Evolutionary conservation across 331 rosid species (phyloP).

Genomic region (Rosa hybrid): DNA sequence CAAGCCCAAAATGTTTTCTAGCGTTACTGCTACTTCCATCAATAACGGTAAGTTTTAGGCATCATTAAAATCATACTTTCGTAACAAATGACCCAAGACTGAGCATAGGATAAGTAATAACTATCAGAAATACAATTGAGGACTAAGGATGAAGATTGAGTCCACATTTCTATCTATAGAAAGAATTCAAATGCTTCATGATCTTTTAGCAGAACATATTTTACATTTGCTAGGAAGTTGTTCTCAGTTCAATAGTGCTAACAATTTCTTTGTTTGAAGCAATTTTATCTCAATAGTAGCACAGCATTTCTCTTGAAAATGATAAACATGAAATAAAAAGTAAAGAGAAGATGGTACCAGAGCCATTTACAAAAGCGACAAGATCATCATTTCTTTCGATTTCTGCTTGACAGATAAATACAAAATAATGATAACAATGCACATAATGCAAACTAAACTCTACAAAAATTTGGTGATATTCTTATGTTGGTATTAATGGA

Average conservation of each 20-base stretch:
- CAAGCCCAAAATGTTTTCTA: neutral
- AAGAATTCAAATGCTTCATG: neutral
- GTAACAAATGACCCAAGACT: neutral
- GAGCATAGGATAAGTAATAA: neutral
- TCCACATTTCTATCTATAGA: neutral
- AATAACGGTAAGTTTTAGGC: neutral
- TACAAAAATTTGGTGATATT: constrained; percentile 9
- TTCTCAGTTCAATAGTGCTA: too few species aligned
- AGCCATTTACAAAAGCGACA: constrained; percentile 38
- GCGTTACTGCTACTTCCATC: neutral
- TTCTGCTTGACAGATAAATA: too few species aligned
- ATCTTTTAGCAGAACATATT: neutral
- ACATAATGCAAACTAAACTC: constrained; percentile 27
- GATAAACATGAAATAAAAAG: neutral
- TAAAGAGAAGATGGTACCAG: constrained; percentile 48
- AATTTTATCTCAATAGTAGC: neutral
- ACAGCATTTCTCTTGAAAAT: neutral
- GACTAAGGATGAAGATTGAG: neutral
- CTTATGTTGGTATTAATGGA: constrained; percentile 89
- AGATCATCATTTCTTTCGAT: too few species aligned
- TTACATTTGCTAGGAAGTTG: neutral
- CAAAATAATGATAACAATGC: too few species aligned
- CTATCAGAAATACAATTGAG: neutral
- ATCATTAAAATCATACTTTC: neutral
- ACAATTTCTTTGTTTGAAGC: too few species aligned